Evolutionary conservation across 306 rosid genomes (phyloP), one percentile per base, ranked within the genome.

Genomic region (Canavalia ensiformis): DNA sequence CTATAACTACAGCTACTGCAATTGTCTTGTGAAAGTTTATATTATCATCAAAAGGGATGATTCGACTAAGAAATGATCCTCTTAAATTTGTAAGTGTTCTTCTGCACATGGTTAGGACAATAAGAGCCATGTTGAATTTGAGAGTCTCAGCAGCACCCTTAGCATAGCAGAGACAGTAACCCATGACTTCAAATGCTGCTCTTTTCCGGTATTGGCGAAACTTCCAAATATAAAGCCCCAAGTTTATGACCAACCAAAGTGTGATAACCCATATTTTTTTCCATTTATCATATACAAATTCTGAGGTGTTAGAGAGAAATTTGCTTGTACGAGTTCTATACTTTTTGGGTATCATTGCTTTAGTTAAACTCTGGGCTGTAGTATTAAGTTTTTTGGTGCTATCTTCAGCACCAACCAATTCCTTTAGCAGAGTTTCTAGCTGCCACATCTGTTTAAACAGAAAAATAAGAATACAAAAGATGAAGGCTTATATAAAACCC

Each of bases 71-170:
- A 71, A 87, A 88, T 10, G 99, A 50, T 70, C 85, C 90, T 60
- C 99, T 83, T 5, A 95, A 83, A 1, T 39, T 82, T 3, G 99
- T 95, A 8, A 95, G 97, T 33, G 93, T 90, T 80, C 91, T 82
- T 84, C 99, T 84, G 78, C 99, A 95, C 79, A 95, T 90, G 67
- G 98, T 93, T 39, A 95, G 70, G 65, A 95, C 90, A 75, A 95
- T 85, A 12, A 93, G 87, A 74, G 98, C 99, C 99, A 95, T 93
- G 73, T 95, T 95, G 86, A 95, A 86, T 85, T 95, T 95, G 46
- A 91, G 93, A 52, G 97, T 93, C 90, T 95, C 99, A 10, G 99
- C 99, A 8, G 91, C 90, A 80, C 99, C 99, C 72, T 95, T 95
- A 75, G 99, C 99, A 12, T 80, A 31, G 85, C 99, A 95, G 44